phyloP scores from a whole-genome alignment of 108 stramenopile species.

The Fragilariopsis cylindrus region DNA sequence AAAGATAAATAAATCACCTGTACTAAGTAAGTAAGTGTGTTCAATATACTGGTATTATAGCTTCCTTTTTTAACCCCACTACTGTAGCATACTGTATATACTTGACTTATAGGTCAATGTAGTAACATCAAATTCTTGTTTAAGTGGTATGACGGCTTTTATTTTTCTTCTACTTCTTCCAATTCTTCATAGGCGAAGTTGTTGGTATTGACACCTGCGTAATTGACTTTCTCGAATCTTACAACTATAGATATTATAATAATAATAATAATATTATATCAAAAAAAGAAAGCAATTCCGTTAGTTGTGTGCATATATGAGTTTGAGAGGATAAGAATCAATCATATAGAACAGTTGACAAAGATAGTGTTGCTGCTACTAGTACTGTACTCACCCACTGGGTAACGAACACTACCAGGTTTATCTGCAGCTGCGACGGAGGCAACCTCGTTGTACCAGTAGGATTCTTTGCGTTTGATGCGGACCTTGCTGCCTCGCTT shows the following conservation, averaged over 20 bases:
- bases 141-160: neutral
- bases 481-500: slow-evolving; percentile 27
- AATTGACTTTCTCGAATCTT: slow-evolving; percentile 28
- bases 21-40: too few relatives aligned
- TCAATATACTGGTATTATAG: too few relatives aligned
- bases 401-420: slow-evolving; percentile 22
- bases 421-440: slow-evolving; percentile 21
- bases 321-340: too few relatives aligned
- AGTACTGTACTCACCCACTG: neutral
- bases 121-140: neutral
- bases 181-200: slow-evolving; percentile 26
- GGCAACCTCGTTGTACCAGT: slow-evolving; percentile 30
- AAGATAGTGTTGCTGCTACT: too few relatives aligned
- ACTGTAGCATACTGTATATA: neutral
- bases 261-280: too few relatives aligned
- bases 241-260: neutral
- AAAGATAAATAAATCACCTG: too few relatives aligned
- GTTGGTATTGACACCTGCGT: slow-evolving; percentile 28
- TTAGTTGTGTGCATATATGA: too few relatives aligned
- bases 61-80: neutral
- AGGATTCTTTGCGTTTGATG: slow-evolving; percentile 24
- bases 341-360: too few relatives aligned
- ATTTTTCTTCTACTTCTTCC: slow-evolving; percentile 8
- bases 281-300: too few relatives aligned
- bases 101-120: neutral